Evolutionary conservation across 768 basidiomycete genomes (phyloP).

Genomic region (Podaxis sp.): DNA sequence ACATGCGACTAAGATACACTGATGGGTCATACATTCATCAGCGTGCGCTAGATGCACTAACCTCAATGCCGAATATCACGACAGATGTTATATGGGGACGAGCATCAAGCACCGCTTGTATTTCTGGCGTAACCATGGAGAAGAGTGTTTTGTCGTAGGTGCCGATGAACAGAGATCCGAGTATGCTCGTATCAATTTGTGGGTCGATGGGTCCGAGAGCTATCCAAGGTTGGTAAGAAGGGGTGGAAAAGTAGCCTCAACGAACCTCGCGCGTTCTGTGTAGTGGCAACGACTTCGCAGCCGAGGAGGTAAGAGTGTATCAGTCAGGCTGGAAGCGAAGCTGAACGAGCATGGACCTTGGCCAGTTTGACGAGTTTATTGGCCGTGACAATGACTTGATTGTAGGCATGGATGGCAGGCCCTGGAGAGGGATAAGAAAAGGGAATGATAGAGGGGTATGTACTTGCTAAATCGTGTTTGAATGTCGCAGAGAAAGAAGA

Average conservation of each 20-base stretch:
- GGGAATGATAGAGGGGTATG: background rate
- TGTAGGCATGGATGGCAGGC: constrained; percentile 62
- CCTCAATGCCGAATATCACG: constrained; percentile 88
- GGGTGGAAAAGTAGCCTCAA: background rate
- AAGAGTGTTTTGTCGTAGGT: constrained; percentile 77
- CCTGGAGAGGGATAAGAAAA: constrained; percentile 15
- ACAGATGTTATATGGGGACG: constrained; percentile 50
- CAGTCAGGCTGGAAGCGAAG: background rate
- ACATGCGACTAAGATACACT: constrained; percentile 68
- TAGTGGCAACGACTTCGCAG: constrained; percentile 75
- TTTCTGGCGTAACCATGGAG: constrained; percentile 77
- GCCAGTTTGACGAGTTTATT: constrained; percentile 77
- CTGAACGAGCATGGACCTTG: constrained; percentile 37
- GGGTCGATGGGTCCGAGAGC: constrained; percentile 68
- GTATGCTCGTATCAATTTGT: constrained; percentile 49
- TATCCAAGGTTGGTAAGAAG: constrained; percentile 20
- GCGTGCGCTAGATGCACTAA: constrained; percentile 24
- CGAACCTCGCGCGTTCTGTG: constrained; percentile 79
- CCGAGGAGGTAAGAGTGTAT: constrained; percentile 43
- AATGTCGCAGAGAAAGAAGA: constrained; percentile 83
- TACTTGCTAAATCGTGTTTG: constrained; percentile 70
- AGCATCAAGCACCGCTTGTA: constrained; percentile 44
- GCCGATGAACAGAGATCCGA: constrained; percentile 54
- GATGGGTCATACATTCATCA: background rate
- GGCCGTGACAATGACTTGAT: constrained; percentile 61